Conservation (phyloP, 2,329 filamentous ascomycete genomes). For the Didymosphaeria variabile region DNA sequence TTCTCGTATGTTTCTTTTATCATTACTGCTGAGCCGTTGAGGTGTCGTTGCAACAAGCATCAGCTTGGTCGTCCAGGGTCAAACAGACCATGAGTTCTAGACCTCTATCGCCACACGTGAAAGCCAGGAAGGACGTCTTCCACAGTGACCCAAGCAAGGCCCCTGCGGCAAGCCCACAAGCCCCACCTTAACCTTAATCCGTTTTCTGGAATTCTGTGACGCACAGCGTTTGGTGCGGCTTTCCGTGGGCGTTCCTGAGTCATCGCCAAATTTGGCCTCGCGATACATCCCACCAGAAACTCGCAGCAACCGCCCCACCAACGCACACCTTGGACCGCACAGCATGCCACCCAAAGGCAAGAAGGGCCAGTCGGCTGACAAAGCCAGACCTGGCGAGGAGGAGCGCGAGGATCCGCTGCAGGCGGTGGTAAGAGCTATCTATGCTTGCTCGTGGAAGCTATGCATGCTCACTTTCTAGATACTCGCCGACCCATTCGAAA, state of each 20-base stretch:
- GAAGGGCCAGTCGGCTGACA: slow-evolving; percentile 51
- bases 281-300: slow-evolving; percentile 21
- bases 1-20: background rate
- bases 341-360: slow-evolving; percentile 60
- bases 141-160: slow-evolving; percentile 22
- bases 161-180: slow-evolving; percentile 33
- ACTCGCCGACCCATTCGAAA: slow-evolving; percentile 93
- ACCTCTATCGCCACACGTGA: slow-evolving; percentile 32
- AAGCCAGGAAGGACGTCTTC: slow-evolving; percentile 27
- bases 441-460: slow-evolving; percentile 15
- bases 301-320: slow-evolving; percentile 19
- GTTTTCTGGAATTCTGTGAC: slow-evolving; percentile 24
- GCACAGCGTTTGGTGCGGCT: slow-evolving; percentile 24
- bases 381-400: slow-evolving; percentile 59
- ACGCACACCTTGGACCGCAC: slow-evolving; percentile 21
- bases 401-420: slow-evolving; percentile 70
- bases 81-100: slow-evolving; percentile 31
- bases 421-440: slow-evolving; percentile 62
- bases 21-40: background rate
- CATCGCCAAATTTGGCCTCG: slow-evolving; percentile 17
- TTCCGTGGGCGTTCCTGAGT: slow-evolving; percentile 22
- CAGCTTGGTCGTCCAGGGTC: slow-evolving; percentile 24
- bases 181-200: slow-evolving; percentile 29
- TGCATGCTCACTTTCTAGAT: slow-evolving; percentile 63
- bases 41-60: slow-evolving; percentile 50